phyloP scores from a whole-genome alignment of 2,329 filamentous ascomycete genomes.

The Paraphaeosphaeria minitans region DNA sequence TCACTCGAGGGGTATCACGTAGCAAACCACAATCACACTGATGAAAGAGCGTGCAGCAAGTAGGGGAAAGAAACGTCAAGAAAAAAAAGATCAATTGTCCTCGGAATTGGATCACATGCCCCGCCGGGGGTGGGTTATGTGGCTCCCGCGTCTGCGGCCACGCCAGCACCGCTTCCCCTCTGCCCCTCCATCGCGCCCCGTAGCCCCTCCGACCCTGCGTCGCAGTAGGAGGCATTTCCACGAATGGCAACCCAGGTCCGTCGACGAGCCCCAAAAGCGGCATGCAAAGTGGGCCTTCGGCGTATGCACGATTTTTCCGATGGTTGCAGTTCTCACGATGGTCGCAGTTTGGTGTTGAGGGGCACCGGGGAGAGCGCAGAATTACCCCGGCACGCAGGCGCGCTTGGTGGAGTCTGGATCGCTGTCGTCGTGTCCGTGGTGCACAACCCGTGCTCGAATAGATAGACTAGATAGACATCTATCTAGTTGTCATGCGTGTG shows the following conservation, averaged over 20 bases:
- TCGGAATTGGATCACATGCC: neutral
- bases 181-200: constrained; percentile 12
- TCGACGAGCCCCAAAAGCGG: constrained; percentile 8
- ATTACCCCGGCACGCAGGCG: neutral
- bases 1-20: neutral
- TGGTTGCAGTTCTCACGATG: constrained; percentile 23
- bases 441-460: neutral
- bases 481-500: neutral
- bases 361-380: neutral
- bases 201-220: constrained; percentile 4
- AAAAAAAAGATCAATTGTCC: neutral
- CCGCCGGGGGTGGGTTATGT: constrained; percentile 11
- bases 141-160: neutral
- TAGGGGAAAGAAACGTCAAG: neutral
- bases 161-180: neutral
- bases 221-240: constrained; percentile 24
- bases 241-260: constrained; percentile 25
- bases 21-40: neutral
- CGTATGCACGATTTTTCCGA: constrained; percentile 12
- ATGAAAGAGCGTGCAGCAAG: neutral
- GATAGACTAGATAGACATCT: no score
- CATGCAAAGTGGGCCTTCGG: neutral
- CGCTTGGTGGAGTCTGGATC: neutral
- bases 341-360: constrained; percentile 24
- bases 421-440: neutral